Percentiles rank a stretch among this genome's conserved stretches.
Evolutionary conservation across 2,329 filamentous ascomycete species (phyloP).

Genomic region (Aspergillus sp.): DNA sequence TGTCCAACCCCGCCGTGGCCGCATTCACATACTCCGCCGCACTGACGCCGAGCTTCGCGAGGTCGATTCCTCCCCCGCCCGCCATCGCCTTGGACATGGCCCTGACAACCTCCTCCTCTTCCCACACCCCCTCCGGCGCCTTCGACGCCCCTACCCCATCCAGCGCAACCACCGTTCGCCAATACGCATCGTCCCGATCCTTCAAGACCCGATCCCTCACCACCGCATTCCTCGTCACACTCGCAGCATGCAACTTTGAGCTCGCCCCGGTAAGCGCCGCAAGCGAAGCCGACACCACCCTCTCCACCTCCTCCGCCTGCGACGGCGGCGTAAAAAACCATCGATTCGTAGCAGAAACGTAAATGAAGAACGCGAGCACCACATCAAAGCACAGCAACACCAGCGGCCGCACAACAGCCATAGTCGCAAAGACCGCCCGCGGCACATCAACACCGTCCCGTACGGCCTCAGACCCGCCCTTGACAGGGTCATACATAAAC

Average conservation of each 20-base stretch:
- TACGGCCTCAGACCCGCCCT: constrained; percentile 62
- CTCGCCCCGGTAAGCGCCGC: constrained; percentile 63
- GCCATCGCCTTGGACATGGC: constrained; percentile 79
- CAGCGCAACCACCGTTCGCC: constrained; percentile 60
- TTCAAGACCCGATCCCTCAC: constrained; percentile 74
- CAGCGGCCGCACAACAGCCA: constrained; percentile 66
- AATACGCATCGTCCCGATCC: constrained; percentile 71
- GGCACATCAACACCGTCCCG: constrained; percentile 66
- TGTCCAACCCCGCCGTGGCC: constrained; percentile 46
- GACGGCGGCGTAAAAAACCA: constrained; percentile 69
- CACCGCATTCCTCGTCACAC: constrained; percentile 79
- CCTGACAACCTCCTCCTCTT: constrained; percentile 67
- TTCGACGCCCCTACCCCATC: constrained; percentile 60
- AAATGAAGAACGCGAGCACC: constrained; percentile 68
- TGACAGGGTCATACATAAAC: constrained; percentile 63
- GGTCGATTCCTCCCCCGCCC: constrained; percentile 57
- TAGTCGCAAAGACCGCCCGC: constrained; percentile 37
- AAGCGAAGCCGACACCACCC: constrained; percentile 50
- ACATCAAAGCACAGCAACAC: constrained; percentile 69
- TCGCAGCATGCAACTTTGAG: constrained; percentile 72
- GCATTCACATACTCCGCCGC: constrained; percentile 50
- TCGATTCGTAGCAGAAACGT: constrained; percentile 77
- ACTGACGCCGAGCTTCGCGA: constrained; percentile 47
- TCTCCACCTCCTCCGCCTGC: constrained; percentile 69
- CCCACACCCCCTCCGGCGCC: constrained; percentile 56